Percentiles rank a stretch among this genome's conserved stretches.
phyloP scores from a whole-genome alignment of 352 stramenopile genomes.

The Pythium insidiosum region DNA sequence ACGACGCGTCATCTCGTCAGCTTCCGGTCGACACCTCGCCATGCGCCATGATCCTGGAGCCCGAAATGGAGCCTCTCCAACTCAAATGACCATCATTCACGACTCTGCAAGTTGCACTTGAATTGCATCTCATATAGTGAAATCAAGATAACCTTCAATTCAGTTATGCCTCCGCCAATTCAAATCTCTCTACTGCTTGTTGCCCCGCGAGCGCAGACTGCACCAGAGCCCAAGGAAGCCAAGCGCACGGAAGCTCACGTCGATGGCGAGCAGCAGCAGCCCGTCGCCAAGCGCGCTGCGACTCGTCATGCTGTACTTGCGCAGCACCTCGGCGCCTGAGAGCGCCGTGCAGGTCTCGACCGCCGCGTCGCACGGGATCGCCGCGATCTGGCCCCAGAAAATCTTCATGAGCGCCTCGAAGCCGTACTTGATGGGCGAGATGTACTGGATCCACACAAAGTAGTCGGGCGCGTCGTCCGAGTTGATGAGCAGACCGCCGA shows the following conservation, averaged over 20 bases:
- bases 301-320: constrained; percentile 28
- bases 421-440: constrained; percentile 47
- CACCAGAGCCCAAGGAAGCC: constrained; percentile 26
- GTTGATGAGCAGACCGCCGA: constrained; percentile 43
- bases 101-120: no score
- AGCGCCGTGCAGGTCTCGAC: constrained; percentile 21
- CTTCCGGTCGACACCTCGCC: no score
- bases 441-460: constrained; percentile 52
- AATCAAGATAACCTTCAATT: no score
- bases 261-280: constrained; percentile 22
- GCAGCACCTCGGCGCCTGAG: constrained; percentile 12
- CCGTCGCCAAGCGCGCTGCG: constrained; percentile 17
- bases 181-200: no score
- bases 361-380: constrained; percentile 31
- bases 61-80: constrained; percentile 13
- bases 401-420: constrained; percentile 34
- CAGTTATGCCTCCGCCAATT: no score
- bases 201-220: no score
- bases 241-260: constrained; percentile 23
- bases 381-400: constrained; percentile 27
- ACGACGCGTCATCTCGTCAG: no score
- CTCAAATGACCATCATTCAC: not conserved
- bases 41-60: not conserved
- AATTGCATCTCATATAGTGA: no score
- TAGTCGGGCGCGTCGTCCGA: constrained; percentile 21